phyloP scores from a whole-genome alignment of 352 stramenopile genomes.

The Phytophthora brassicae region DNA sequence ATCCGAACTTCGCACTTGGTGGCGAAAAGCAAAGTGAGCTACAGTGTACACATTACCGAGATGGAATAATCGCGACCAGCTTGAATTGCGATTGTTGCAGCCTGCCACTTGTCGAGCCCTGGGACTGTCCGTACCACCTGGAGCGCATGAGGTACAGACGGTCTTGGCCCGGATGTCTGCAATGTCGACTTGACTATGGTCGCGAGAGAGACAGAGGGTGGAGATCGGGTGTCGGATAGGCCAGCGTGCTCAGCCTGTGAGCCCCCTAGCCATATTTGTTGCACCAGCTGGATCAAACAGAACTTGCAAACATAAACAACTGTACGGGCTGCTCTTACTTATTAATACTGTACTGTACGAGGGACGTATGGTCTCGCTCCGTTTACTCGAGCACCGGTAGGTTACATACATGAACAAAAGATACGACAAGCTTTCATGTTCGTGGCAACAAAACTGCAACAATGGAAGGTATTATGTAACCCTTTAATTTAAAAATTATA shows the following conservation, averaged over 20 bases:
- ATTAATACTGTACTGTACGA: no score
- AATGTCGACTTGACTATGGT: constrained; percentile 22
- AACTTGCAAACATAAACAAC: constrained; percentile 27
- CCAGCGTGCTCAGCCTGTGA: constrained; percentile 25
- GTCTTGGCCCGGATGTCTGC: constrained; percentile 19
- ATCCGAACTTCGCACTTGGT: constrained; percentile 25
- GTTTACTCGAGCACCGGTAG: no score
- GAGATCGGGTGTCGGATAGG: constrained; percentile 29
- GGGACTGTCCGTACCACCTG: constrained; percentile 33
- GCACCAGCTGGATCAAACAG: constrained; percentile 28
- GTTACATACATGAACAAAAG: neutral
- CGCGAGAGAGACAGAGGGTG: constrained; percentile 37
- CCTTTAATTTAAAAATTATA: no score
- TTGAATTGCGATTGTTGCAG: constrained; percentile 12
- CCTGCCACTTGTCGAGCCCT: constrained; percentile 25
- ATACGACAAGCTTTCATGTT: no score
- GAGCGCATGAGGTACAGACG: constrained; percentile 29
- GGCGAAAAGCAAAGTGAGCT: constrained; percentile 43
- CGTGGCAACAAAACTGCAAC: no score
- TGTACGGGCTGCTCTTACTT: constrained; percentile 17
- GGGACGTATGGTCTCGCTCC: constrained; percentile 14
- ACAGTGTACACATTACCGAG: constrained; percentile 8
- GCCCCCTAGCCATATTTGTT: constrained; percentile 22
- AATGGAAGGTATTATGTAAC: no score
- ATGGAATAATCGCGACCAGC: constrained; percentile 17